These are phyloP conservation scores for Lippia alba DNA, from an alignment of 305 asterid species.

Conservation along the genomic window DNA sequence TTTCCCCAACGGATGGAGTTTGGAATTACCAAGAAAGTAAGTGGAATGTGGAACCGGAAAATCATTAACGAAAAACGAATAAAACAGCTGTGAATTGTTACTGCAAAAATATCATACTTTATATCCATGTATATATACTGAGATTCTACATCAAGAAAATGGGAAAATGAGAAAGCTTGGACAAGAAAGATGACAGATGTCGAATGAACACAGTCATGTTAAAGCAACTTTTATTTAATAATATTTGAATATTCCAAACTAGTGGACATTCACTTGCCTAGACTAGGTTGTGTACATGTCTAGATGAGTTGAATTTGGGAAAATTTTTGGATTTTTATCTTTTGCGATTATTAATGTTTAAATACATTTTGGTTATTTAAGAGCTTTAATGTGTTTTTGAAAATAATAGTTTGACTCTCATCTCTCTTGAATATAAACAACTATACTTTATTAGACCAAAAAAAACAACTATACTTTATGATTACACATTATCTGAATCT, in stretches of 20 bases:
- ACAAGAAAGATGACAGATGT: constrained; percentile 42
- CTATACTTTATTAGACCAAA: no score
- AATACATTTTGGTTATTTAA: no score
- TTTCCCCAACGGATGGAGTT: constrained; percentile 2
- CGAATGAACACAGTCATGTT: constrained; percentile 49
- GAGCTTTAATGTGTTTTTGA: no score
- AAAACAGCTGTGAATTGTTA: constrained; percentile 25
- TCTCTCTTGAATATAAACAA: no score
- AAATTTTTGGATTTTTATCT: no score
- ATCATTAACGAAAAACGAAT: constrained; percentile 23
- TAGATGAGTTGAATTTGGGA: no score
- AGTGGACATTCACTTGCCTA: no score
- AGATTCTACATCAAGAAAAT: constrained; percentile 20
- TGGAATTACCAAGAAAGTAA: constrained; percentile 39
- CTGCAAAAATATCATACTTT: not conserved
- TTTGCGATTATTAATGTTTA: no score
- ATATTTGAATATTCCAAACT: not conserved
- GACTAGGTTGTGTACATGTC: no score
- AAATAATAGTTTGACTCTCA: no score
- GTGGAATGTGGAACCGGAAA: constrained; percentile 34
- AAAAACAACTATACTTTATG: no score
- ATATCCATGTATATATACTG: constrained; percentile 3
- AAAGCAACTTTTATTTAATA: constrained; percentile 41
- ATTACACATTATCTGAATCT: no score
- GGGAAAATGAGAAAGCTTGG: constrained; percentile 2